phyloP scores from a whole-genome alignment of 2,329 filamentous ascomycete species.

The Chaetomiaceae sp. region DNA sequence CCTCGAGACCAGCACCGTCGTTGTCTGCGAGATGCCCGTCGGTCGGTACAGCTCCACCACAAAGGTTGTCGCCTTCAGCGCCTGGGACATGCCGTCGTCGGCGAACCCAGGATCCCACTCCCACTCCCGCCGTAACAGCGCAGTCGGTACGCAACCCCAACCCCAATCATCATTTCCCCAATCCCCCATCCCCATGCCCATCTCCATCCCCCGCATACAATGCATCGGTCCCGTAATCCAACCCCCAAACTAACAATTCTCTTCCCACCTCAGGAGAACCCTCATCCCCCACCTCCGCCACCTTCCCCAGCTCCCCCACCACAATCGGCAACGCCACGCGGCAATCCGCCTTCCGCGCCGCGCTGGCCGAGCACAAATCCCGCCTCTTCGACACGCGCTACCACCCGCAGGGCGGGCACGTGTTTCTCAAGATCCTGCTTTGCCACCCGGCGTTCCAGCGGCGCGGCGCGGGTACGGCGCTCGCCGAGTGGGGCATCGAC shows the following conservation, averaged over 20 bases:
- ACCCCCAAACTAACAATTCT: too few species aligned
- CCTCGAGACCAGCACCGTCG: conserved; percentile 23
- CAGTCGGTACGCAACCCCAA: conserved; percentile 2
- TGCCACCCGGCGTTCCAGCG: conserved; percentile 24
- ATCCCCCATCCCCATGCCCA: neutral
- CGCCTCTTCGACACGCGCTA: conserved; percentile 21
- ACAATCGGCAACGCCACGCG: conserved; percentile 22
- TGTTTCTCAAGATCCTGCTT: conserved; percentile 27
- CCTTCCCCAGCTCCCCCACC: conserved; percentile 12
- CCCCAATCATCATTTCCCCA: neutral
- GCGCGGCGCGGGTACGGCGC: conserved; percentile 24
- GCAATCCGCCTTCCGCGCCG: conserved; percentile 20
- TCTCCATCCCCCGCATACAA: too few species aligned
- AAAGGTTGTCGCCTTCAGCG: conserved; percentile 24
- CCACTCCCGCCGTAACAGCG: neutral
- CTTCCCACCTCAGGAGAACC: conserved; percentile 13
- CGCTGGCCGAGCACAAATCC: conserved; percentile 17
- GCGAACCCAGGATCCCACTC: neutral
- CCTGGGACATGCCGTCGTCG: conserved; percentile 21
- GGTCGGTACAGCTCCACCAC: neutral
- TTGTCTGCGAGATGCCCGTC: conserved; percentile 25
- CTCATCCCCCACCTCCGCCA: conserved; percentile 13
- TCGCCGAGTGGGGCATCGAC: conserved; percentile 24
- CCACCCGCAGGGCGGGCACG: conserved; percentile 18
- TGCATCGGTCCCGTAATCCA: too few species aligned